Conservation (phyloP, 805 yeast genomes). For the Kuraishia capsulata region DNA sequence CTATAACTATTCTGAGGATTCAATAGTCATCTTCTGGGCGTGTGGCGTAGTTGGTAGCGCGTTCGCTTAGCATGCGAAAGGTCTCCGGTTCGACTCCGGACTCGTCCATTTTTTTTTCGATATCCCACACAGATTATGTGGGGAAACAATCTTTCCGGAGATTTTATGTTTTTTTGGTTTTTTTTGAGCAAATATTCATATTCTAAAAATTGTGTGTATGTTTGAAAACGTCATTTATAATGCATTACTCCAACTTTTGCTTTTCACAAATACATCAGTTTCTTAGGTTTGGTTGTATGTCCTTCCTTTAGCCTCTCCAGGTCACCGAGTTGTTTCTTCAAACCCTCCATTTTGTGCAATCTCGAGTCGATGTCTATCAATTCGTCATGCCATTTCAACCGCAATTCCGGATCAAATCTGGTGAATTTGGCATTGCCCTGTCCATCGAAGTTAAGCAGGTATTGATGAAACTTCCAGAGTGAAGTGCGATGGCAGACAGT, state of each 20-base stretch:
- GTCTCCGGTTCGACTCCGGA: conserved; percentile 78
- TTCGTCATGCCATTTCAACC: conserved; percentile 73
- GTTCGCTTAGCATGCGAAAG: conserved; percentile 77
- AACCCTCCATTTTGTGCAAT: conserved; percentile 59
- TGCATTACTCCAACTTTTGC: neutral
- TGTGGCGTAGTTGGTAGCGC: conserved; percentile 83
- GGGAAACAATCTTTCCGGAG: too few species aligned
- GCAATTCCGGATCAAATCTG: conserved; percentile 60
- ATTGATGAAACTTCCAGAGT: conserved; percentile 84
- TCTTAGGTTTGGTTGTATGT: conserved; percentile 1
- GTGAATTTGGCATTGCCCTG: conserved; percentile 40
- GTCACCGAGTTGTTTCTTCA: conserved; percentile 58
- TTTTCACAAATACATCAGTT: conserved; percentile 1
- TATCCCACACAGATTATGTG: too few species aligned
- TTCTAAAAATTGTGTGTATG: too few species aligned
- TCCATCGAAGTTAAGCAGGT: conserved; percentile 80
- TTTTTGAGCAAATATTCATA: too few species aligned
- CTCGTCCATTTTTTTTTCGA: conserved; percentile 45
- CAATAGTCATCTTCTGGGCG: too few species aligned
- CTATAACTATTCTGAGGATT: too few species aligned
- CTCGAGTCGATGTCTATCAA: conserved; percentile 59
- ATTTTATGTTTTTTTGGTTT: too few species aligned
- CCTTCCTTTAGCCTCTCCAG: conserved; percentile 27
- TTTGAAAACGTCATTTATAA: neutral
- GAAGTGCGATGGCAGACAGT: conserved; percentile 93